These are phyloP conservation scores for Saraca asoca DNA, from an alignment of 331 rosid genomes.

Conservation along the genomic window DNA sequence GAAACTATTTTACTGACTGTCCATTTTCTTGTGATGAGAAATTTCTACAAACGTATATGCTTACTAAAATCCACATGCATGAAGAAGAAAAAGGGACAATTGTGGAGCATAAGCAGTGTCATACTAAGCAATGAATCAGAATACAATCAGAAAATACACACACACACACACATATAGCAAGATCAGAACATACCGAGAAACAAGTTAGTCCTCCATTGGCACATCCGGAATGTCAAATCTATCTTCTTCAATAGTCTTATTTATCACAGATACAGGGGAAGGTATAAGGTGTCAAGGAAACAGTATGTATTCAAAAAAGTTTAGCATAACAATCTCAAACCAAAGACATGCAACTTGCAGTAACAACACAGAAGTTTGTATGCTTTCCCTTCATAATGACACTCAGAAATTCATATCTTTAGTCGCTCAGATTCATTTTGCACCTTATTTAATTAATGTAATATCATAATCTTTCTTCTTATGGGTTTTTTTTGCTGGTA, in stretches of 20 bases:
- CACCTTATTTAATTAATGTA: background rate
- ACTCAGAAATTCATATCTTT: too few relatives aligned
- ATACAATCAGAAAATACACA: background rate
- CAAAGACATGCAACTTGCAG: constrained; percentile 1
- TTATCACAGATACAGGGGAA: constrained; percentile 58
- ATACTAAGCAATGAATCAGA: background rate
- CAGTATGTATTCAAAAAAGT: background rate
- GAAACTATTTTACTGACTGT: background rate
- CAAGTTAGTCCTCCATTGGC: constrained; percentile 79
- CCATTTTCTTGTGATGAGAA: background rate
- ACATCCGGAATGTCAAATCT: constrained; percentile 84
- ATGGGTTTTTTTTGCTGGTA: background rate
- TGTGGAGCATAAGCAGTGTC: background rate
- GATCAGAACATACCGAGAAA: constrained; percentile 42
- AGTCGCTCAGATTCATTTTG: too few relatives aligned
- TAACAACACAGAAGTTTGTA: background rate
- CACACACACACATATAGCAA: constrained; percentile 11
- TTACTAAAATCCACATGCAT: background rate
- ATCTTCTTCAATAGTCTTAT: constrained; percentile 78
- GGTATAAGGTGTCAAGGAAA: constrained; percentile 71
- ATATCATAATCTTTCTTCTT: background rate
- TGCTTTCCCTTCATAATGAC: constrained; percentile 1
- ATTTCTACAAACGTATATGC: constrained; percentile 2
- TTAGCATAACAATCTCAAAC: background rate
- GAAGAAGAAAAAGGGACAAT: background rate